Evolutionary conservation across 495 filamentous ascomycete species (phyloP).

Genomic region (Penicillium tannophilum): DNA sequence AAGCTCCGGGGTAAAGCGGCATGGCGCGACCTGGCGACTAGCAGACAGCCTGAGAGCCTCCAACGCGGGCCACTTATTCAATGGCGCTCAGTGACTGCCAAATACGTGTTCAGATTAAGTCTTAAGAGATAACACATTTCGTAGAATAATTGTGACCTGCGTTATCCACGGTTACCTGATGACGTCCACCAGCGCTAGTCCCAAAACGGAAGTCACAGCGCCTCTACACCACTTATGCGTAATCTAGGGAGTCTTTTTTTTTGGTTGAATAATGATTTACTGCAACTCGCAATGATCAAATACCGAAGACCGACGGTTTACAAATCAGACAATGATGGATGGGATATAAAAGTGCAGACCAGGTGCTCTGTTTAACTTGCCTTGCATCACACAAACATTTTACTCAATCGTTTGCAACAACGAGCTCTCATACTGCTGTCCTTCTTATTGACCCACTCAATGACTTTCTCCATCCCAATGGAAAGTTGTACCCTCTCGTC

Average conservation of each 20-base stretch:
- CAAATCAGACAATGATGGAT: not conserved
- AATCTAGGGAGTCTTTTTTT: not conserved
- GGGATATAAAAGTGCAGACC: not conserved
- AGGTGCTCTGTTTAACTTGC: too few relatives aligned
- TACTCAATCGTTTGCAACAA: conserved; percentile 2
- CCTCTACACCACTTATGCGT: not conserved
- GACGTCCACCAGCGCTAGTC: not conserved
- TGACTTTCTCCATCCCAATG: conserved; percentile 14
- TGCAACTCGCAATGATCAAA: not conserved
- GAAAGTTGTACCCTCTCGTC: conserved; percentile 4
- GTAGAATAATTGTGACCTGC: not conserved
- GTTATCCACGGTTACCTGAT: not conserved
- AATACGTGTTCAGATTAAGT: not conserved
- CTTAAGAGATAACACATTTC: not conserved
- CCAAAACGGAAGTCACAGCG: not conserved
- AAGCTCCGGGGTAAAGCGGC: conserved; percentile 11
- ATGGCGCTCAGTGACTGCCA: not conserved
- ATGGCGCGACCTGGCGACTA: not conserved
- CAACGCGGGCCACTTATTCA: not conserved
- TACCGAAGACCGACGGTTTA: not conserved
- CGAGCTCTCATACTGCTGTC: not conserved
- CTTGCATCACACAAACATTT: too few relatives aligned
- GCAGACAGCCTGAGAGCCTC: not conserved
- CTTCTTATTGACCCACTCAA: conserved; percentile 13
- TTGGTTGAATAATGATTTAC: not conserved